These are phyloP conservation scores for Saururus chinensis DNA, from an alignment of 164 flowering plant species.

Conservation along the genomic window DNA sequence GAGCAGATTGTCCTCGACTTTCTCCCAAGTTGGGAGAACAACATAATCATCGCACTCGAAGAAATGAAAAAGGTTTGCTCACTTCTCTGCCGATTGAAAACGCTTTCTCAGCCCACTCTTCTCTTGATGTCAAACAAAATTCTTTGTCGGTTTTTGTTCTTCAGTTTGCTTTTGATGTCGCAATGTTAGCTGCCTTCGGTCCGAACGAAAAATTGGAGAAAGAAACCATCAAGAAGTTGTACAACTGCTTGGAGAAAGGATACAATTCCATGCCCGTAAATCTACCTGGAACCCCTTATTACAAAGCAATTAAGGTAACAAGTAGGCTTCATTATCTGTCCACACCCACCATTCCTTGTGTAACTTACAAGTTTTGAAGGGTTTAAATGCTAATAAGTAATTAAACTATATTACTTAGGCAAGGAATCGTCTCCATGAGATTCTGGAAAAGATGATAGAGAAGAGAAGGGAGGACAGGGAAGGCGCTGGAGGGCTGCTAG, in stretches of 20 bases:
- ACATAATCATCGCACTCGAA: slow-evolving; percentile 18
- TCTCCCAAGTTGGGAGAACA: slow-evolving; percentile 40
- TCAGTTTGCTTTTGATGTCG: slow-evolving; percentile 76
- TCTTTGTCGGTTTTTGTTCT: not conserved
- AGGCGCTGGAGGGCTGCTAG: slow-evolving; percentile 40
- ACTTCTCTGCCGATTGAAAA: too few relatives aligned
- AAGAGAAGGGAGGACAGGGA: slow-evolving; percentile 38
- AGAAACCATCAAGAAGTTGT: slow-evolving; percentile 44
- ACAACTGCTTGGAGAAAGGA: slow-evolving; percentile 55
- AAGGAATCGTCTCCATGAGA: slow-evolving; percentile 49
- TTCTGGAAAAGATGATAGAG: slow-evolving; percentile 33
- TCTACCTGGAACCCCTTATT: slow-evolving; percentile 65
- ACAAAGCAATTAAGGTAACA: slow-evolving; percentile 72
- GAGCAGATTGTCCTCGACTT: slow-evolving; percentile 37
- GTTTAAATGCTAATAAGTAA: too few relatives aligned
- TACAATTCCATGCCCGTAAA: slow-evolving; percentile 86
- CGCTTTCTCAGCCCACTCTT: not conserved
- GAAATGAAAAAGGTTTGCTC: slow-evolving; percentile 91
- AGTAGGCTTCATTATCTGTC: too few relatives aligned
- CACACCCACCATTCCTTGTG: too few relatives aligned
- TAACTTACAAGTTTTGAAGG: too few relatives aligned
- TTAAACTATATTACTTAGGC: slow-evolving; percentile 59
- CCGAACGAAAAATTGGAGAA: slow-evolving; percentile 21
- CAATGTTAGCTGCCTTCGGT: slow-evolving; percentile 62
- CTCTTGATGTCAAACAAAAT: too few relatives aligned